These are phyloP conservation scores for Earliella scabrosa DNA, from an alignment of 1,284 basidiomycete species.

Conservation along the genomic window DNA sequence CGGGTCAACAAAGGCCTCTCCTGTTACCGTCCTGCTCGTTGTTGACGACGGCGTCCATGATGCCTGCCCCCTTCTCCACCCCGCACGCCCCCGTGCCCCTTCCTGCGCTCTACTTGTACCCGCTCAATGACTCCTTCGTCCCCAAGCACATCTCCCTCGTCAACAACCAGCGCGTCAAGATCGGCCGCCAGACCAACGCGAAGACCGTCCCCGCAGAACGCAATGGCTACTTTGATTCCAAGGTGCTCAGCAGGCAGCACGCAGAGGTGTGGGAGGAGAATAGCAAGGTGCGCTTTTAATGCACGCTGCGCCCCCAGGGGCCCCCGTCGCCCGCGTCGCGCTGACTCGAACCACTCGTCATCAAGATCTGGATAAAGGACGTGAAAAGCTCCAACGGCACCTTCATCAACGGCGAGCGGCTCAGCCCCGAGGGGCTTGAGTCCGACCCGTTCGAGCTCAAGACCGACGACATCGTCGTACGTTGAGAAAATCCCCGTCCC, in stretches of 20 bases:
- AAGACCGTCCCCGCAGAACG: conserved; percentile 94
- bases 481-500: conserved; percentile 32
- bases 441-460: conserved; percentile 95
- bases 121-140: conserved; percentile 94
- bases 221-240: conserved; percentile 98
- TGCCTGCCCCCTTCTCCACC: conserved; percentile 39
- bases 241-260: conserved; percentile 94
- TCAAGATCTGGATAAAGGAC: conserved; percentile 95
- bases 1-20: conserved; percentile 32
- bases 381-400: conserved; percentile 99
- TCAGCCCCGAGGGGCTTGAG: conserved; percentile 90
- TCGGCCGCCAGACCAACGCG: conserved; percentile 97
- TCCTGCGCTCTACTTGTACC: conserved; percentile 90
- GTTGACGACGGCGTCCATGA: conserved; percentile 38
- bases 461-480: conserved; percentile 88
- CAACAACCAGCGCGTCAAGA: conserved; percentile 81
- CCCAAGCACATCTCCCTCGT: conserved; percentile 94
- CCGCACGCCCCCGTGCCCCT: conserved; percentile 41
- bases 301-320: background rate
- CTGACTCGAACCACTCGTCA: conserved; percentile 8
- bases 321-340: background rate
- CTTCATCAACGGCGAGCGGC: conserved; percentile 95
- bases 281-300: conserved; percentile 65
- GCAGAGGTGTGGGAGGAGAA: conserved; percentile 98
- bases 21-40: conserved; percentile 32